Evolutionary conservation across 1,284 basidiomycete species (phyloP), one percentile per base, ranked within the genome.

Genomic region (Lentinula novae-zelandiae): DNA sequence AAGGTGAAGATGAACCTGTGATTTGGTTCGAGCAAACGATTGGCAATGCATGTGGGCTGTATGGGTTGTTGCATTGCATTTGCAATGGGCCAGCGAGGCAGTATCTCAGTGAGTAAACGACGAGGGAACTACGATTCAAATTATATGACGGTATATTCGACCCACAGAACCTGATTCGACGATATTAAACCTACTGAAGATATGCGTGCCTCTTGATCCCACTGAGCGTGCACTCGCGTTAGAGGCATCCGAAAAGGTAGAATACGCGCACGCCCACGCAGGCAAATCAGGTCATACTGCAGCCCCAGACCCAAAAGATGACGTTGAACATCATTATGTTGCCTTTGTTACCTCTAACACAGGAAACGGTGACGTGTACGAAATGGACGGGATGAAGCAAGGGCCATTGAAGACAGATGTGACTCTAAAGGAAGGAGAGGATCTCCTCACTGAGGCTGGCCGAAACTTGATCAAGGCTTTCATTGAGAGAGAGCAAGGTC

Each of bases 11-110:
- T 1, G 74, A 75, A 60, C 67, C 69, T 8, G 67, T 68, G 9
- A 60, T 74, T 20, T 76, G 73, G 73, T 73, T 70, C 61, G 63
- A 70, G 34, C 75, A 76, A 63, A 75, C 71, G 7, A 74, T 75
- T 50, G 59, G 67, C 13, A 70, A 74, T 57, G 74, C 75, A 2
- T 76, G 74, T 59, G 74, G 75, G 15, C 59, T 75, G 8, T 74
- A 74, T 51, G 74, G 67, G 3, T 65, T 75, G 57, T 61, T 75
- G 57, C 74, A 76, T 57, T 69, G 71, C 3, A 62, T 72, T 10
- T 66, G 66, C 17, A 76, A 75, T 56, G 70, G 67, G 1, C 58
- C 60, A 8, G 70, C 67, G 17, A 63, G 64, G 13, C 49, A 65
- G 7, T 67, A 66, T 58, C 70, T 74, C 55, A 62, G 72, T 74